phyloP scores from a whole-genome alignment of 2,329 filamentous ascomycete genomes.

The Endothia cerciana region DNA sequence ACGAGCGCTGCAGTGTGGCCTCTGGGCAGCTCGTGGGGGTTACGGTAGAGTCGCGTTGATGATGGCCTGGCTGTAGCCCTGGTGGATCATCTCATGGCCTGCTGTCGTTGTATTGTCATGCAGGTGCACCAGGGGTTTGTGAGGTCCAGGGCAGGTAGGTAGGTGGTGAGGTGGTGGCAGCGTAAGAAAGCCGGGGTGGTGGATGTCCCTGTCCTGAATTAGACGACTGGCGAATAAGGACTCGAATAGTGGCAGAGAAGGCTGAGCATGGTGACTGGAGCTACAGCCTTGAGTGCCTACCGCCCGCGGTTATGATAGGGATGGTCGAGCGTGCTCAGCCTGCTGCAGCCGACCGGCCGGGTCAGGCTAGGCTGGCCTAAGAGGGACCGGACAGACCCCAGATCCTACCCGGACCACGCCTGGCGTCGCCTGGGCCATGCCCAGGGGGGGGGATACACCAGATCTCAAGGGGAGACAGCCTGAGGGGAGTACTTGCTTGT shows the following conservation, averaged over 20 bases:
- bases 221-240: conserved; percentile 22
- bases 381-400: too few species aligned
- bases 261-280: conserved; percentile 22
- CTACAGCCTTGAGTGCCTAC: conserved; percentile 20
- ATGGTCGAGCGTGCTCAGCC: too few species aligned
- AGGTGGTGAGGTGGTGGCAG: conserved; percentile 1
- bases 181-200: neutral
- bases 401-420: neutral
- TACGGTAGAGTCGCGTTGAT: neutral
- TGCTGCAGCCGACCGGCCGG: neutral
- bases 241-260: conserved; percentile 25
- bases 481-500: neutral
- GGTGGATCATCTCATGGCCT: conserved; percentile 28
- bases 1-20: conserved; percentile 29
- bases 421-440: neutral
- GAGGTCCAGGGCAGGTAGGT: neutral
- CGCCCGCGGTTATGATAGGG: neutral
- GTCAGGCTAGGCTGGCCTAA: conserved; percentile 13
- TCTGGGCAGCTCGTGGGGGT: conserved; percentile 19
- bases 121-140: conserved; percentile 14
- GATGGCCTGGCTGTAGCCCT: conserved; percentile 13
- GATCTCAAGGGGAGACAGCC: neutral
- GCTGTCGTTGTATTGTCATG: conserved; percentile 19
- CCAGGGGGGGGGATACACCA: neutral
- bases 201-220: conserved; percentile 11